A percentile compares a stretch with the other conserved stretches of the same genome.
These are phyloP conservation scores for Coelastrella sp. DNA, from an alignment of 139 green algal species.

Conservation along the genomic window DNA sequence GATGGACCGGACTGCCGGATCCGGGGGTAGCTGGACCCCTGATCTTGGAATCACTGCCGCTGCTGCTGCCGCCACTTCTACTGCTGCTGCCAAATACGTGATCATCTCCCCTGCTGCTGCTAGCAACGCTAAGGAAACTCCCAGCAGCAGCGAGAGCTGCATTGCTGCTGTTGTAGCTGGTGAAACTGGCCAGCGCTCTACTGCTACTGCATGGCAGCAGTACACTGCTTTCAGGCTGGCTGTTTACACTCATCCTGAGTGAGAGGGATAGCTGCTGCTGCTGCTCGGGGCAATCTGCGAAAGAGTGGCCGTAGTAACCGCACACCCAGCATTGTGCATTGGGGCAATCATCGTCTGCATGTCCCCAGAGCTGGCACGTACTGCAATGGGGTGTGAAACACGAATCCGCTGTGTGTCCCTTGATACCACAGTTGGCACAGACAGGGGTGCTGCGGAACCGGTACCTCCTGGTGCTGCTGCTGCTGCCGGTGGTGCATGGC, in stretches of 20 bases:
- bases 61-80: neutral
- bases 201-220: neutral
- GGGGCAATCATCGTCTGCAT: neutral
- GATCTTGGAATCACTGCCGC: neutral
- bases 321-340: neutral
- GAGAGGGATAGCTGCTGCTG: neutral
- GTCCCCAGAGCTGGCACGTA: neutral
- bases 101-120: neutral
- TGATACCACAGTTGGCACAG: neutral
- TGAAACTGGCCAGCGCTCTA: neutral
- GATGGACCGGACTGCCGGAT: neutral
- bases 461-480: neutral
- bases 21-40: neutral
- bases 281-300: neutral
- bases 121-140: neutral
- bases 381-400: neutral
- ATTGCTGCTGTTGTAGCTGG: neutral
- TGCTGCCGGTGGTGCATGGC: neutral
- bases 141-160: neutral
- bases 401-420: neutral
- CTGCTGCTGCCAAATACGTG: neutral
- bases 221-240: neutral
- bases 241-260: neutral
- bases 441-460: neutral
- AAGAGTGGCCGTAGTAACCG: neutral